phyloP scores from a whole-genome alignment of 805 yeast species.

The Suhomyces kilbournensis region DNA sequence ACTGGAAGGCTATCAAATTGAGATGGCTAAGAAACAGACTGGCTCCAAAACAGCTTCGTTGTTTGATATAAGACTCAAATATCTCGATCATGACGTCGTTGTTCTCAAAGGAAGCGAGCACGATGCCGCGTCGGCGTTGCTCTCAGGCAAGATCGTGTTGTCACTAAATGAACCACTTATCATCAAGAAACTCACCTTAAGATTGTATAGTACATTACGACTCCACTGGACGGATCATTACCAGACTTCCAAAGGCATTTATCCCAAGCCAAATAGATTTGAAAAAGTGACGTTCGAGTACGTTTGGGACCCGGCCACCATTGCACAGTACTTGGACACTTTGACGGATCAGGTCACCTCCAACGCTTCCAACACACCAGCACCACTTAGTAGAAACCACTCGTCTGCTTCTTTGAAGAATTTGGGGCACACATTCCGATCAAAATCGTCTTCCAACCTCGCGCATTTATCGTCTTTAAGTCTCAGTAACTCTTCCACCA shows the following conservation, averaged over 20 bases:
- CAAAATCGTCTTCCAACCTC: slow-evolving; percentile 32
- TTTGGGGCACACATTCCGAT: slow-evolving; percentile 28
- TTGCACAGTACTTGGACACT: slow-evolving; percentile 40
- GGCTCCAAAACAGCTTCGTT: slow-evolving; percentile 28
- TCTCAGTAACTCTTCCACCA: slow-evolving; percentile 6
- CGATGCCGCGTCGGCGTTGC: slow-evolving; percentile 72
- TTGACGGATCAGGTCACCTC: slow-evolving; percentile 12
- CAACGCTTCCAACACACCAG: background rate
- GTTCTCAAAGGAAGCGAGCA: slow-evolving; percentile 74
- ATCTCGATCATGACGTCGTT: slow-evolving; percentile 73
- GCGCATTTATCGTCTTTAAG: slow-evolving; percentile 8
- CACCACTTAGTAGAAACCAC: slow-evolving; percentile 23
- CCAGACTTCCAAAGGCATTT: slow-evolving; percentile 45
- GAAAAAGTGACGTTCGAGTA: slow-evolving; percentile 71
- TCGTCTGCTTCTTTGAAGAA: slow-evolving; percentile 44
- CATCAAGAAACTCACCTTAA: slow-evolving; percentile 60
- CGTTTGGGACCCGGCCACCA: slow-evolving; percentile 68
- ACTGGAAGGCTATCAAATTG: no score
- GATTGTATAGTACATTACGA: slow-evolving; percentile 64
- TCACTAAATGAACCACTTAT: slow-evolving; percentile 72
- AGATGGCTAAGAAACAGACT: slow-evolving; percentile 19
- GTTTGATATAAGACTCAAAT: slow-evolving; percentile 55
- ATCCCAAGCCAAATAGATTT: slow-evolving; percentile 47
- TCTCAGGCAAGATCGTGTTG: slow-evolving; percentile 76
- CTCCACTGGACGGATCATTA: slow-evolving; percentile 61